A percentile compares a stretch with the other conserved stretches of the same genome.
Conservation (phyloP, 2,329 filamentous ascomycete species). For the Aureobasidium musti region DNA sequence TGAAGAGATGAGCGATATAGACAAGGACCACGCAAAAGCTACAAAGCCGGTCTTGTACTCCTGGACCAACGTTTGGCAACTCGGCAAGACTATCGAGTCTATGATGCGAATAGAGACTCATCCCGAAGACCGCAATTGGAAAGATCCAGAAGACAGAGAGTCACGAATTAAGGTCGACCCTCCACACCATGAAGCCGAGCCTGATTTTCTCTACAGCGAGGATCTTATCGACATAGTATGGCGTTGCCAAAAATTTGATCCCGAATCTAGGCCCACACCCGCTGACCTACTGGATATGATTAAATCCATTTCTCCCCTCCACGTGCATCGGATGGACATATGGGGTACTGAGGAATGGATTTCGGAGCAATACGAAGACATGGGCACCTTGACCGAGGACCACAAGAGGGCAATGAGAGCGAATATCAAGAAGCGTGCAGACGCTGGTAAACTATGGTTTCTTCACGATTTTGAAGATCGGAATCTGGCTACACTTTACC, state of each 20-base stretch:
- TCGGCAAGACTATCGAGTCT: not conserved
- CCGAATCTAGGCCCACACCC: not conserved
- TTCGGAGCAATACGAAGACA: not conserved
- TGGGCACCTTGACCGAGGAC: not conserved
- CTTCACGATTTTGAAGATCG: not conserved
- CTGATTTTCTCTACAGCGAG: not conserved
- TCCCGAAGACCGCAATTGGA: not conserved
- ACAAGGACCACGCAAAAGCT: not conserved
- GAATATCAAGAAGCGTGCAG: not conserved
- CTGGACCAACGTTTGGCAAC: conserved; percentile 12
- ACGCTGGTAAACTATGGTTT: not conserved
- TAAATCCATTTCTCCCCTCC: not conserved
- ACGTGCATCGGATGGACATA: not conserved
- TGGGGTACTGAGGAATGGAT: not conserved
- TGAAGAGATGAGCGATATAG: not conserved
- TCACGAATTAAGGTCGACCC: not conserved
- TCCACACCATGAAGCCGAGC: not conserved
- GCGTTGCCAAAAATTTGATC: not conserved
- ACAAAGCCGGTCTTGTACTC: not conserved
- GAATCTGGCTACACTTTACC: not conserved
- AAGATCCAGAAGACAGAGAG: not conserved
- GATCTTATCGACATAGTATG: not conserved
- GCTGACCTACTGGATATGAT: not conserved
- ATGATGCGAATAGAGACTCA: conserved; percentile 1
- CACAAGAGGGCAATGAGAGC: not conserved